Evolutionary conservation across 441 rosid species (phyloP).

Genomic region (Populus hybrid): DNA sequence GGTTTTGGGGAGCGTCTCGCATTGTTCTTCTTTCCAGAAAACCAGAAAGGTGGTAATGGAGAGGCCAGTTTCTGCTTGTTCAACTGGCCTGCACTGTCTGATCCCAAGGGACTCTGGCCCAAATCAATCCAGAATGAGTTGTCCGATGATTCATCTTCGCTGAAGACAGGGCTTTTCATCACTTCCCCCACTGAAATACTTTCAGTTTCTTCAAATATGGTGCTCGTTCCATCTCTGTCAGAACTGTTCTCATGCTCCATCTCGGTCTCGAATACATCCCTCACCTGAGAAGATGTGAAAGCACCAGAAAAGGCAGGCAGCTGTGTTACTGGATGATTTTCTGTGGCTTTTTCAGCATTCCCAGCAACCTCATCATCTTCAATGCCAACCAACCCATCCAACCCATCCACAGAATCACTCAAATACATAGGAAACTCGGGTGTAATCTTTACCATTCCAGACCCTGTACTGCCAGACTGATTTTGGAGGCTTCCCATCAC

Average conservation of each 20-base stretch:
- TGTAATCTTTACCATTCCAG: conserved; percentile 85
- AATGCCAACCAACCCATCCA: conserved; percentile 51
- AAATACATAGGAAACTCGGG: conserved; percentile 72
- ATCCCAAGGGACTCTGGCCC: conserved; percentile 80
- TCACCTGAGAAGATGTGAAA: conserved; percentile 74
- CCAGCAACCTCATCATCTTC: conserved; percentile 36
- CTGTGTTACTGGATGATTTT: conserved; percentile 46
- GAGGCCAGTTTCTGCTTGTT: conserved; percentile 47
- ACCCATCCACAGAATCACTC: conserved; percentile 75
- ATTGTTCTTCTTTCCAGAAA: conserved; percentile 40
- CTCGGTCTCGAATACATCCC: conserved; percentile 80
- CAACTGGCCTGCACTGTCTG: conserved; percentile 40
- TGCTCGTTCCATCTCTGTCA: conserved; percentile 73
- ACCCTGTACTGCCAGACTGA: conserved; percentile 70
- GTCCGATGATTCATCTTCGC: conserved; percentile 85
- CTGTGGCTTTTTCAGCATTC: conserved; percentile 41
- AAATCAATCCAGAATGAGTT: conserved; percentile 81
- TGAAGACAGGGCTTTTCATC: conserved; percentile 85
- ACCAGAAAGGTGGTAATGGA: conserved; percentile 69
- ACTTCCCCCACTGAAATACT: conserved; percentile 81
- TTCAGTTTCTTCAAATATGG: conserved; percentile 76
- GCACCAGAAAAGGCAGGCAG: conserved; percentile 90
- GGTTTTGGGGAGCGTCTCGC: conserved; percentile 50
- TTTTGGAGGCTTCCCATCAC: conserved; percentile 79
- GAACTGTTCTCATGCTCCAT: conserved; percentile 64